Percentiles rank a stretch among this genome's conserved stretches.
These are phyloP conservation scores for Cryphonectria naterciae DNA, from an alignment of 2,329 filamentous ascomycete genomes.

Conservation along the genomic window DNA sequence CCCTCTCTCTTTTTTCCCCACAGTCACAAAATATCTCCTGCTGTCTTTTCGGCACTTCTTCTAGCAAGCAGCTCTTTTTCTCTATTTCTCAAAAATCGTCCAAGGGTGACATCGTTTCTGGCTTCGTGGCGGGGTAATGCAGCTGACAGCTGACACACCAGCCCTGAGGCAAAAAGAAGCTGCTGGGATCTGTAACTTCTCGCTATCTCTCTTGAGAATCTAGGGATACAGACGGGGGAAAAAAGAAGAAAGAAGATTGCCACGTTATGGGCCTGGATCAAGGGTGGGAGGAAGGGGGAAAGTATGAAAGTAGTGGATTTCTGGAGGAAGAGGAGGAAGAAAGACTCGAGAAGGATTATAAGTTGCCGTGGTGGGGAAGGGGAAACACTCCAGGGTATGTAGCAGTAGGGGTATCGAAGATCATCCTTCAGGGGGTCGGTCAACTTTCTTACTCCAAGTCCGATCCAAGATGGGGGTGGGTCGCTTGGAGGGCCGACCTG, in stretches of 20 bases:
- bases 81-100: neutral
- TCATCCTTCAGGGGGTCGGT: neutral
- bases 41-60: neutral
- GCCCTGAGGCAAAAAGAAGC: neutral
- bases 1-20: neutral
- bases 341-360: neutral
- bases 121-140: slow-evolving; percentile 6
- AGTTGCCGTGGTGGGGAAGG: neutral
- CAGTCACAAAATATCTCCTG: neutral
- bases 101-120: slow-evolving; percentile 3
- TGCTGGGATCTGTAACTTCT: neutral
- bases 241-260: neutral
- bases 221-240: neutral
- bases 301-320: neutral
- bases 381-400: neutral
- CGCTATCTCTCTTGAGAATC: neutral
- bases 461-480: neutral
- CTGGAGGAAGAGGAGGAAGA: neutral
- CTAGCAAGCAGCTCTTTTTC: neutral
- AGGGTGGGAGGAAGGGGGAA: neutral
- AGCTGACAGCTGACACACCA: slow-evolving; percentile 4
- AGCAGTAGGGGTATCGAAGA: neutral
- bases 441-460: neutral
- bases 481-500: slow-evolving; percentile 1
- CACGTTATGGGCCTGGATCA: neutral